Evolutionary conservation across 139 green algal genomes (phyloP).

Genomic region (Micractinium conductrix): DNA sequence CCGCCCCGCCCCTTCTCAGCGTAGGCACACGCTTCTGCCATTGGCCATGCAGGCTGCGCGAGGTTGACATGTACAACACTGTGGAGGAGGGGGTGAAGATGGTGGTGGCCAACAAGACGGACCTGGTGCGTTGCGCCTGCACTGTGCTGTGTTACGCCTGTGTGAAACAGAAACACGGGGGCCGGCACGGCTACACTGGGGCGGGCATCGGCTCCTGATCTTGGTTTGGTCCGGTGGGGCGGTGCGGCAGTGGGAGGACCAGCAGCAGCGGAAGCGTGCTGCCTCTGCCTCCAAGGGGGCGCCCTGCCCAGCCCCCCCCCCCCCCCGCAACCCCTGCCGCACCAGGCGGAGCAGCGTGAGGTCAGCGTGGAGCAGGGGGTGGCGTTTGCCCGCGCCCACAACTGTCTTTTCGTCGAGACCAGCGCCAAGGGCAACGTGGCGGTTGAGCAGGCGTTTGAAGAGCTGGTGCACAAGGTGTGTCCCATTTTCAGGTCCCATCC

Average conservation of each 20-base stretch:
- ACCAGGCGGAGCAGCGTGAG: conserved; percentile 68
- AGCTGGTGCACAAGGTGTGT: conserved; percentile 74
- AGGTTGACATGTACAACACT: conserved; percentile 96
- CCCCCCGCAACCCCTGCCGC: background rate
- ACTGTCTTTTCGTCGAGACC: conserved; percentile 95
- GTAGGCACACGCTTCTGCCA: no score
- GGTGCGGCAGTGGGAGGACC: no score
- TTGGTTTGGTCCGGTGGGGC: no score
- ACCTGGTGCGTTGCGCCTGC: conserved; percentile 84
- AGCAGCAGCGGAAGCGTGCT: no score
- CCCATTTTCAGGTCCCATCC: no score
- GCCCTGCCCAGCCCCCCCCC: background rate
- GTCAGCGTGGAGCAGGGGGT: conserved; percentile 79
- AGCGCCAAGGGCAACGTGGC: conserved; percentile 85
- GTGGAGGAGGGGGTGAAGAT: conserved; percentile 91
- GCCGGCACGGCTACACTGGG: no score
- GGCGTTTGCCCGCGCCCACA: conserved; percentile 79
- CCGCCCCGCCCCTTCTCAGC: no score
- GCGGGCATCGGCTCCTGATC: no score
- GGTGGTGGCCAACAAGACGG: conserved; percentile 97
- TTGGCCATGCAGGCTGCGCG: no score
- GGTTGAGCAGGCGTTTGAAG: conserved; percentile 88
- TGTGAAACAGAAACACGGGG: no score
- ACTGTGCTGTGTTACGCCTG: no score
- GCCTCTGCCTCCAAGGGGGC: no score